A percentile compares a stretch with the other conserved stretches of the same genome.
phyloP scores from a whole-genome alignment of 2,329 filamentous ascomycete genomes.

The Colletotrichum paranaense region DNA sequence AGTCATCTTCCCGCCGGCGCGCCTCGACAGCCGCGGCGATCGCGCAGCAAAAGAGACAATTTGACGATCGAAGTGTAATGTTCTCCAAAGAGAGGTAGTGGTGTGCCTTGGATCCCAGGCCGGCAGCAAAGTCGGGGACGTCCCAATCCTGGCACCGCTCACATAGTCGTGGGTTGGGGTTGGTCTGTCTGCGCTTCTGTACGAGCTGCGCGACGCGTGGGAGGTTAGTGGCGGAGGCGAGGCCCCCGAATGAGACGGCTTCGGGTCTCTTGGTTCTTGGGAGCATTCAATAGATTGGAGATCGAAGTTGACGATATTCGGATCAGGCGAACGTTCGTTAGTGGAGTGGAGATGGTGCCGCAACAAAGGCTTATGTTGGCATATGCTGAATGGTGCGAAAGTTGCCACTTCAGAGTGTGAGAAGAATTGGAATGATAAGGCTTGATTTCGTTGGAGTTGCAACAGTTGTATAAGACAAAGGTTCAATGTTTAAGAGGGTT shows the following conservation, averaged over 20 bases:
- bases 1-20: neutral
- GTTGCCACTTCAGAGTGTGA: neutral
- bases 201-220: neutral
- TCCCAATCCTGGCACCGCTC: constrained; percentile 23
- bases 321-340: no score
- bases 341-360: neutral
- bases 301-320: neutral
- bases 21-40: neutral
- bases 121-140: constrained; percentile 17
- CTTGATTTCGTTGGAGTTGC: neutral
- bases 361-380: neutral
- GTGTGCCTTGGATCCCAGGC: constrained; percentile 12
- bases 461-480: neutral
- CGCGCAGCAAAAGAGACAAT: neutral
- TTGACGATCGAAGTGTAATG: neutral
- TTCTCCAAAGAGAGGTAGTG: neutral
- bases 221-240: neutral
- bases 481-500: neutral
- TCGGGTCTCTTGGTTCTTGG: constrained; percentile 3
- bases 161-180: constrained; percentile 16
- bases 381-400: neutral
- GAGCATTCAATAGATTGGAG: constrained; percentile 3
- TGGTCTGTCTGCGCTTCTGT: neutral
- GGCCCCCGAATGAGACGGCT: constrained; percentile 8
- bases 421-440: neutral